Evolutionary conservation across 495 filamentous ascomycete genomes (phyloP), one percentile per base, ranked within the genome.

Genomic region (Friedmanniomyces simplex): DNA sequence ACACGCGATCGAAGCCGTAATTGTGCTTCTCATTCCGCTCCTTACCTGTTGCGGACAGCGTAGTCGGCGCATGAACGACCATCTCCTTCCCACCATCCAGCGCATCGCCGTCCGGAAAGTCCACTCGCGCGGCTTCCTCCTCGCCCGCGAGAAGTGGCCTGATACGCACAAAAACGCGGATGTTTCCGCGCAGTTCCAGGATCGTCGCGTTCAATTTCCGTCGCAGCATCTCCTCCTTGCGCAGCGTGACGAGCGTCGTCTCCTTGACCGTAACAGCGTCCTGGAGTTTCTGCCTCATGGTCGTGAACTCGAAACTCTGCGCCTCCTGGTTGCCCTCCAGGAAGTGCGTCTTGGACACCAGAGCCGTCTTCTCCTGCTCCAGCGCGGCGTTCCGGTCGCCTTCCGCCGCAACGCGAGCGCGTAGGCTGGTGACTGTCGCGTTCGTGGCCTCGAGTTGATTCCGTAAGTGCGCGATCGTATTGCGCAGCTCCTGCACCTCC

Each of bases 161-260:
- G 30, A 96, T 91, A 65, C 93, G 83, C 69, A 91, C 96, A 78
- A 97, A 97, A 39, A 99, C 93, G 11, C 93, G 87, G 62, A 99
- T 99, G 63, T 99, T 99, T 54, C 93, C 93, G 70, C 96, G 96
- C n/a, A 99, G 78, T 63, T 99, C 94, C 68, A 97, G 91, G 36
- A 97, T 90, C 69, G 95, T 91, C 68, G 97, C 96, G 74, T 96
- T 95, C 11, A 99, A 80, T 63, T 93, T 91, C 37, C 94, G 82
- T 26, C 93, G 81, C 25, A 95, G 73, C 0, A 88, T 94, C 68
- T 99, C 93, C 69, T 99, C 93, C 54, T 81, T 85, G 50, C 93
- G 84, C 28, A 99, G 73, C 67, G 91, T 96, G 55, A 88, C 85
- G 50, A 88, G 83, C 2, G 84, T 82, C 42, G 79, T 76, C 28